Evolutionary conservation across 2,329 filamentous ascomycete genomes (phyloP).

Genomic region (Madurella mycetomatis): DNA sequence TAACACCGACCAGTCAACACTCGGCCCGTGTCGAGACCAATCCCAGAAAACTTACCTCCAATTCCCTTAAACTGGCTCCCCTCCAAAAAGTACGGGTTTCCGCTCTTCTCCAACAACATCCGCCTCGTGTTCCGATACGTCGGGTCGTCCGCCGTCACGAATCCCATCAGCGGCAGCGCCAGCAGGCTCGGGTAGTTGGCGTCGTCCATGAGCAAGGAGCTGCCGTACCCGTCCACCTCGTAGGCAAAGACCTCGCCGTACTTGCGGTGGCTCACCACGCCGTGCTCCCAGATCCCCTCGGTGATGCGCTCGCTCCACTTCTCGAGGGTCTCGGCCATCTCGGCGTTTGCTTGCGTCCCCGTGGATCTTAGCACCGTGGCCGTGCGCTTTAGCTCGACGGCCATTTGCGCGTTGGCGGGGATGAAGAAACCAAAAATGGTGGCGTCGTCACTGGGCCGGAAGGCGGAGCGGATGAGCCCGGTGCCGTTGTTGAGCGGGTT

Average conservation of each 20-base stretch:
- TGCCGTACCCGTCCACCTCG: conserved; percentile 84
- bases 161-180: conserved; percentile 73
- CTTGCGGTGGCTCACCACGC: conserved; percentile 68
- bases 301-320: conserved; percentile 59
- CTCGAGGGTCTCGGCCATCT: conserved; percentile 53
- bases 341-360: conserved; percentile 43
- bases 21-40: neutral
- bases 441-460: conserved; percentile 91
- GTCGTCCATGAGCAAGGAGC: conserved; percentile 80
- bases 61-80: conserved; percentile 80
- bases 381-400: conserved; percentile 75
- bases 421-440: conserved; percentile 94
- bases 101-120: conserved; percentile 65
- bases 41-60: conserved; percentile 56
- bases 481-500: conserved; percentile 85
- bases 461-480: conserved; percentile 83
- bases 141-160: conserved; percentile 58
- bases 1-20: conserved; percentile 21
- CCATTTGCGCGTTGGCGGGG: conserved; percentile 93
- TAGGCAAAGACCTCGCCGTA: conserved; percentile 80
- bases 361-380: conserved; percentile 62
- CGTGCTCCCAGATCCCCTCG: conserved; percentile 78
- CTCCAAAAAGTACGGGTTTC: conserved; percentile 84
- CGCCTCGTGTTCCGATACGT: conserved; percentile 84
- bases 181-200: conserved; percentile 81